Base-by-base conservation (phyloP, 495 filamentous ascomycete genomes). In the Tuber microsphaerosporum region DNA sequence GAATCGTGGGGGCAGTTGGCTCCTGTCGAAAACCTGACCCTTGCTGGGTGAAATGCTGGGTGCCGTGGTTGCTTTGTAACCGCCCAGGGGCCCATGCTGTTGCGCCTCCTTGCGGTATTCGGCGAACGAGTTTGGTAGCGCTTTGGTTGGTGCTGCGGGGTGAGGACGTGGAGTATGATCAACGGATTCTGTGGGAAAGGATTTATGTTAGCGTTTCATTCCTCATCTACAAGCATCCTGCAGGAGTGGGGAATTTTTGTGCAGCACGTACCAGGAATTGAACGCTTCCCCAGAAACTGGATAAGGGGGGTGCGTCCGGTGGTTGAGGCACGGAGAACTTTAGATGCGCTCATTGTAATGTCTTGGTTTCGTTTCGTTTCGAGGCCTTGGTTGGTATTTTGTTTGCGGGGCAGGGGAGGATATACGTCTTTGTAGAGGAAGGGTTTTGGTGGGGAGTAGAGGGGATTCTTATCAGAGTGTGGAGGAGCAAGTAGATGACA, bases 51-150 rank as follows among this genome's bases (percentile, higher is more conserved):
- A 83, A 73, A 98, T 86, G 22, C 90, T 85, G 19, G 90, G 83
- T 61, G 83, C 82, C 82, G 83, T 84, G 83, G 80, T 78, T 83
- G 87, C 84, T 79, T 85, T 86, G 79, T 88, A 87, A 77, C 88
- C 88, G 75, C 84, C 87, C 70, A 98, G 89, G 16, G 95, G 95
- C 34, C 95, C 95, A 84, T 97, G 94, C 83, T 97, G 94, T 84
- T 93, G 92, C 41, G 94, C 96, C 85, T 93, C 93, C 83, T 91
- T 89, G 81, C 95, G 91, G 89, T 99, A 99, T 80, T 89, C 86
- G 76, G 93, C 93, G 87, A 99, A 99, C 69, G 91, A 91, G 70
- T 81, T 75, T 3, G 87, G 82, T 37, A 85, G 87, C 0, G 84
- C 81, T 73, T 85, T 81, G 76, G 85, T 82, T 31, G 87, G 82